Percentiles rank a stretch among this genome's conserved stretches.
These are phyloP conservation scores for Prosopis cineraria DNA, from an alignment of 306 rosid genomes.

Conservation along the genomic window DNA sequence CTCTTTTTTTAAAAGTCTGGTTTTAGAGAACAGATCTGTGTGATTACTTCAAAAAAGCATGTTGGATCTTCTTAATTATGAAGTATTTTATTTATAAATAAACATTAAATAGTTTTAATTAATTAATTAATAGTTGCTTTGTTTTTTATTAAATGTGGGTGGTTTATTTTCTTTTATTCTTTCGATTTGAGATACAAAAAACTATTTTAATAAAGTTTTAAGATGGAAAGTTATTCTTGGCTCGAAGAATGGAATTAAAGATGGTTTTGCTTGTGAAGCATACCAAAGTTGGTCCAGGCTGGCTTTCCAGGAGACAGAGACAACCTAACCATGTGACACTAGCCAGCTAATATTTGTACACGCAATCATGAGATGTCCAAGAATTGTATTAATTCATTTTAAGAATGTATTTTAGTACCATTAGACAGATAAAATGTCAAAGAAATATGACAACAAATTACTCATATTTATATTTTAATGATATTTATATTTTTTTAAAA, in stretches of 20 bases:
- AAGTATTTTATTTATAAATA: background rate
- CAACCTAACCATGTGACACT: constrained; percentile 47
- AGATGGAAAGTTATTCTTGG: constrained; percentile 2
- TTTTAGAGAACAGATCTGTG: background rate
- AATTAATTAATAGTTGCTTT: too few species aligned
- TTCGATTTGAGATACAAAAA: constrained; percentile 3
- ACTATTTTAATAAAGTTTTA: background rate
- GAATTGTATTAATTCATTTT: constrained; percentile 9
- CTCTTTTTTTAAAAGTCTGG: background rate
- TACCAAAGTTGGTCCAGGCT: constrained; percentile 48
- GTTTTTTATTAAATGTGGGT: too few species aligned
- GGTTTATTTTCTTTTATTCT: background rate
- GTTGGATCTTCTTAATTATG: background rate
- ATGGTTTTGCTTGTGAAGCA: constrained; percentile 40
- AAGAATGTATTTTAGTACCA: background rate
- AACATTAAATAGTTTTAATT: background rate
- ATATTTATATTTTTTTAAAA: too few species aligned
- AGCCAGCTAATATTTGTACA: constrained; percentile 27
- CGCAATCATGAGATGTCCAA: constrained; percentile 27
- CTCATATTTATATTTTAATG: background rate
- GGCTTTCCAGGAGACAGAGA: constrained; percentile 44
- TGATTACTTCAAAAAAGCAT: background rate
- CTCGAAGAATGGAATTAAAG: constrained; percentile 17
- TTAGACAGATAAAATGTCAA: background rate
- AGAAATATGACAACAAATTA: background rate